phyloP scores from a whole-genome alignment of 768 basidiomycete genomes.

The Hygrocybe coccinea region DNA sequence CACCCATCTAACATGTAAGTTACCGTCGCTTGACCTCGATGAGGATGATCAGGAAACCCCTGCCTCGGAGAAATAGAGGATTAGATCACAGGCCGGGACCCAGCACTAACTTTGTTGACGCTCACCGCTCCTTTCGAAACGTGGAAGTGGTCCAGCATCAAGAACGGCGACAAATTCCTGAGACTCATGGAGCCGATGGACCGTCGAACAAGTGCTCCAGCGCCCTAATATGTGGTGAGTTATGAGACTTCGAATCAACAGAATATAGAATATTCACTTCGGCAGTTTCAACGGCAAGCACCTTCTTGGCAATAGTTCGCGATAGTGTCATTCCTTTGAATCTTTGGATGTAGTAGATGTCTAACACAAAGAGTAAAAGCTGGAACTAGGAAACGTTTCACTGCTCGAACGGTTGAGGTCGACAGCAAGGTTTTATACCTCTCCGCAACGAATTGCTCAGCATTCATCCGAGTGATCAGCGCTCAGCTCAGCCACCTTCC shows the following conservation, averaged over 20 bases:
- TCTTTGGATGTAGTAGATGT: not conserved
- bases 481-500: too few relatives aligned
- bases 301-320: constrained; percentile 69
- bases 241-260: not conserved
- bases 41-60: constrained; percentile 93
- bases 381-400: too few relatives aligned
- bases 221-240: constrained; percentile 48
- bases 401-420: not conserved
- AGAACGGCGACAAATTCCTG: constrained; percentile 82
- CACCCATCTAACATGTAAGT: constrained; percentile 88
- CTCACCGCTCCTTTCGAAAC: constrained; percentile 63
- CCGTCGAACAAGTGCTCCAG: constrained; percentile 76
- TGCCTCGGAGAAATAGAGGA: constrained; percentile 20
- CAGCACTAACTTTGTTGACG: constrained; percentile 5
- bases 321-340: constrained; percentile 39
- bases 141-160: constrained; percentile 85
- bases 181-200: constrained; percentile 75
- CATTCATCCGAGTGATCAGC: too few relatives aligned
- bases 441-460: too few relatives aligned
- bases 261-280: constrained; percentile 54
- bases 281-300: constrained; percentile 68
- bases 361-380: constrained; percentile 1
- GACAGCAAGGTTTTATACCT: constrained; percentile 4
- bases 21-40: constrained; percentile 82
- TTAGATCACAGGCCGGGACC: not conserved